Evolutionary conservation across 495 filamentous ascomycete genomes (phyloP).

Genomic region (Saxophila tyrrhenica): DNA sequence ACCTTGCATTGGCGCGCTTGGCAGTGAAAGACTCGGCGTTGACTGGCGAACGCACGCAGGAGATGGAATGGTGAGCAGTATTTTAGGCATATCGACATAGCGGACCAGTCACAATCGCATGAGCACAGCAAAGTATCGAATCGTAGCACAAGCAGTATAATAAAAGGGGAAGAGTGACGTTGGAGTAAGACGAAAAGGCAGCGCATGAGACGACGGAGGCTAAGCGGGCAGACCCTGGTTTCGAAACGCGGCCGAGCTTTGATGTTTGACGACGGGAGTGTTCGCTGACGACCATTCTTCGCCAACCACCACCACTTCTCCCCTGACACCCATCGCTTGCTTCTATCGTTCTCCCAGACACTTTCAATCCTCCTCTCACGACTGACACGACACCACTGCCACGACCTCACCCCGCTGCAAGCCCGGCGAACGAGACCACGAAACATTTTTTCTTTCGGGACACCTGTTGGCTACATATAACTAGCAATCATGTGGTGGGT

Average conservation of each 20-base stretch:
- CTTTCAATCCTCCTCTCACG: not conserved
- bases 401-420: not conserved
- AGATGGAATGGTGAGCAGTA: no score
- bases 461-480: not conserved
- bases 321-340: not conserved
- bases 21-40: not conserved
- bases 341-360: not conserved
- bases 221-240: no score
- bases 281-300: not conserved
- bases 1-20: not conserved
- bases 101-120: no score
- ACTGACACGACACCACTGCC: not conserved
- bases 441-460: not conserved
- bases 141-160: no score
- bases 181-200: no score
- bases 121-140: no score
- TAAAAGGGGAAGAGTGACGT: no score
- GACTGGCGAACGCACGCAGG: not conserved
- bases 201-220: no score
- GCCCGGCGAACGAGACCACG: not conserved
- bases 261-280: not conserved
- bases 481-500: slow-evolving; percentile 6
- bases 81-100: no score
- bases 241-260: no score
- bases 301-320: not conserved